These are phyloP conservation scores for Penicillium nordicum DNA, from an alignment of 2,329 filamentous ascomycete genomes.

Conservation along the genomic window DNA sequence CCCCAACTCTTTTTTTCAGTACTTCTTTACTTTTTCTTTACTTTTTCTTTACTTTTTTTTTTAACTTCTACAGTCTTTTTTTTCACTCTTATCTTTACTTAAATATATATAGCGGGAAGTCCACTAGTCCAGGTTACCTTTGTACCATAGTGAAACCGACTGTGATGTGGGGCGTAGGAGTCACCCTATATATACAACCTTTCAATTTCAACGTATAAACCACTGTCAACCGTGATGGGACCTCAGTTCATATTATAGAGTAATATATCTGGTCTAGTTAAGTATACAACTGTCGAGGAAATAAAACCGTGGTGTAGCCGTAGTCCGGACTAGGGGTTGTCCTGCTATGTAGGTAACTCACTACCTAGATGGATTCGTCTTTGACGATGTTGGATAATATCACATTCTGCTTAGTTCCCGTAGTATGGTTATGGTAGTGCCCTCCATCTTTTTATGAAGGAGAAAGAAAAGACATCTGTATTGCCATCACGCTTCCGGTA, in stretches of 20 bases:
- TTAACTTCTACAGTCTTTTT: background rate
- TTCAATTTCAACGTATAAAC: background rate
- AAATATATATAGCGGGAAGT: background rate
- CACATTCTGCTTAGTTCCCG: background rate
- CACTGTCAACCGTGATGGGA: background rate
- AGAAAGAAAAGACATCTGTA: background rate
- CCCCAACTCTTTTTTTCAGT: too few species aligned
- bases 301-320: background rate
- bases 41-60: too few species aligned
- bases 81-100: background rate
- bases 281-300: too few species aligned
- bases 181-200: too few species aligned
- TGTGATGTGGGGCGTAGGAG: background rate
- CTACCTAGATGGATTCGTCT: background rate
- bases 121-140: background rate
- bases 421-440: background rate
- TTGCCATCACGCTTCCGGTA: background rate
- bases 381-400: background rate
- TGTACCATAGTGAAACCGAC: background rate
- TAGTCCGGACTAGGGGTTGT: background rate
- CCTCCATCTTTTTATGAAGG: background rate
- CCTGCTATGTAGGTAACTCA: background rate
- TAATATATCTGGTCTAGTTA: too few species aligned
- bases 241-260: too few species aligned
- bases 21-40: background rate